These are phyloP conservation scores for Papiliotrema nemorosa DNA, from an alignment of 1,284 basidiomycete species.

Conservation along the genomic window DNA sequence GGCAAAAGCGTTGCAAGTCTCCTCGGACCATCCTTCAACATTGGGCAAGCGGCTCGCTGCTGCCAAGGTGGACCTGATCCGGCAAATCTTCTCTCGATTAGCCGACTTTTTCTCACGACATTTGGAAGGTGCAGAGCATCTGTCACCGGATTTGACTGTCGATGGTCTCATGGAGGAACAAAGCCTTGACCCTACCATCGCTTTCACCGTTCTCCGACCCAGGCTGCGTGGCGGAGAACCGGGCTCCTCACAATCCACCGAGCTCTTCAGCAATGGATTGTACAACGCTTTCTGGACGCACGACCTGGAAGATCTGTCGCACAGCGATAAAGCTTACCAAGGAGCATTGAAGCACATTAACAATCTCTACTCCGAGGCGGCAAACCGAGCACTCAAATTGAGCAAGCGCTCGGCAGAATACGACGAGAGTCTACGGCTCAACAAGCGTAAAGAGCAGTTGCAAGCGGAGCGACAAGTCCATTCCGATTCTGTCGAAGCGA, in stretches of 20 bases:
- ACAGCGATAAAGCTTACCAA: slow-evolving; percentile 54
- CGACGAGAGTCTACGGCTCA: too few species aligned
- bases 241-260: neutral
- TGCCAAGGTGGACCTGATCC: slow-evolving; percentile 42
- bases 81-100: slow-evolving; percentile 56
- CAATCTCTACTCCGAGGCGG: slow-evolving; percentile 40
- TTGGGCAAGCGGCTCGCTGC: neutral
- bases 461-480: slow-evolving; percentile 38
- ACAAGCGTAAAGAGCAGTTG: slow-evolving; percentile 22
- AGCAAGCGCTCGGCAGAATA: too few species aligned
- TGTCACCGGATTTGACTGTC: slow-evolving; percentile 58
- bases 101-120: slow-evolving; percentile 51
- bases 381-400: slow-evolving; percentile 4
- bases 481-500: slow-evolving; percentile 51
- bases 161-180: slow-evolving; percentile 67
- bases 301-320: slow-evolving; percentile 77
- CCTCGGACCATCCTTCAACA: neutral
- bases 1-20: slow-evolving; percentile 65
- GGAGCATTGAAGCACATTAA: slow-evolving; percentile 47
- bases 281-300: slow-evolving; percentile 81
- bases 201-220: slow-evolving; percentile 87
- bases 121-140: slow-evolving; percentile 46
- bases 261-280: neutral
- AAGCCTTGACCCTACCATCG: slow-evolving; percentile 73
- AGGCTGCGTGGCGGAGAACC: slow-evolving; percentile 52